Conservation (phyloP, 2,329 filamentous ascomycete species). For the Cadophora gregata region DNA sequence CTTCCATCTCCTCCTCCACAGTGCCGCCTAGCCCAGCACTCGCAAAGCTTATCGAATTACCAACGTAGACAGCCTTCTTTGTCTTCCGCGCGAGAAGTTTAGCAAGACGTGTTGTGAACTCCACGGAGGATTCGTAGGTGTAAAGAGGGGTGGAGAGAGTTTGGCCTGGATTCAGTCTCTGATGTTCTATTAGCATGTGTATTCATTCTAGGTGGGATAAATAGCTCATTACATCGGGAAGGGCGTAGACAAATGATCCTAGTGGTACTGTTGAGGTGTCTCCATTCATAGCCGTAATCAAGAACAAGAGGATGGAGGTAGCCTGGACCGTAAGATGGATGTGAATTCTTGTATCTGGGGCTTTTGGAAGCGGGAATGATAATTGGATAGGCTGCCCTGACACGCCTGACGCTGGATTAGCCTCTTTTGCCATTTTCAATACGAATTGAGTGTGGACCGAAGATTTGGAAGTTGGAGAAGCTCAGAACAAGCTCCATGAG, state of each 20-base stretch:
- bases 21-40: constrained; percentile 77
- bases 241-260: constrained; percentile 91
- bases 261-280: constrained; percentile 62
- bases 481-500: background rate
- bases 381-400: constrained; percentile 49
- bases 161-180: constrained; percentile 55
- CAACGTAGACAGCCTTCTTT: constrained; percentile 82
- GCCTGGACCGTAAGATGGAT: constrained; percentile 63
- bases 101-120: constrained; percentile 85
- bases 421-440: constrained; percentile 27
- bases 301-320: constrained; percentile 64
- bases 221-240: constrained; percentile 75
- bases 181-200: constrained; percentile 27
- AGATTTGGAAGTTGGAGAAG: background rate
- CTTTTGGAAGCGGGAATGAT: constrained; percentile 64
- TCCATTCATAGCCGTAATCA: constrained; percentile 63
- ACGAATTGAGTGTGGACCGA: background rate
- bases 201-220: background rate
- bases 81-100: constrained; percentile 80
- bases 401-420: background rate
- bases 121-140: constrained; percentile 74
- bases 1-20: constrained; percentile 94
- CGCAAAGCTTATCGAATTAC: constrained; percentile 82
- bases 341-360: constrained; percentile 66
- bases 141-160: constrained; percentile 82